A percentile compares a stretch with the other conserved stretches of the same genome.
Evolutionary conservation across 768 basidiomycete genomes (phyloP).

Genomic region (Psilocybe tampanensis): DNA sequence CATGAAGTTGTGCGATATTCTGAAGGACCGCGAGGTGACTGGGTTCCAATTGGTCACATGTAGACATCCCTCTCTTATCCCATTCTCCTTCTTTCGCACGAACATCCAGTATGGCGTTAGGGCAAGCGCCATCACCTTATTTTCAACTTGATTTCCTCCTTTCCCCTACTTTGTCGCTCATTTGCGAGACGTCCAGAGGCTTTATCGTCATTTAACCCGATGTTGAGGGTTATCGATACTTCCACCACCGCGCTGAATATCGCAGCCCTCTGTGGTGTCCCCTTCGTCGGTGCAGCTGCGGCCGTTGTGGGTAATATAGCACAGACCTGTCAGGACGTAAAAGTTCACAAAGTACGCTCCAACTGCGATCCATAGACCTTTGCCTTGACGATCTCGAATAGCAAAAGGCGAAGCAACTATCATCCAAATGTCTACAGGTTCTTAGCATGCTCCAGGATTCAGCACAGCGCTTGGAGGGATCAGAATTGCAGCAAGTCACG

Average conservation of each 20-base stretch:
- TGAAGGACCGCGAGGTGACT: background rate
- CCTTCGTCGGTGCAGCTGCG: conserved; percentile 46
- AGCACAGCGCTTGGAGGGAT: conserved; percentile 37
- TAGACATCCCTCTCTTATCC: background rate
- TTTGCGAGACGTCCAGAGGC: too few relatives aligned
- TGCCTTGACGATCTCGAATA: conserved; percentile 19
- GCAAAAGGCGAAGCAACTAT: conserved; percentile 45
- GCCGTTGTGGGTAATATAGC: conserved; percentile 46
- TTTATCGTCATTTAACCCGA: background rate
- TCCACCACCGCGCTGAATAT: conserved; percentile 38
- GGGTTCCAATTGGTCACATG: background rate
- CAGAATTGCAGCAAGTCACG: conserved; percentile 38
- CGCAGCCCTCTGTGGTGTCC: conserved; percentile 46
- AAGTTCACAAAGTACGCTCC: conserved; percentile 47
- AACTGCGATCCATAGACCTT: background rate
- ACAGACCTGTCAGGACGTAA: conserved; percentile 46
- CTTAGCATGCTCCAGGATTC: conserved; percentile 43
- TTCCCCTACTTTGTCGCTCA: too few relatives aligned
- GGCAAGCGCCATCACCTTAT: too few relatives aligned
- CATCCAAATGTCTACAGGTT: conserved; percentile 42
- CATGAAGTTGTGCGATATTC: background rate
- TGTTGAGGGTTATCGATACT: conserved; percentile 24
- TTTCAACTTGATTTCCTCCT: too few relatives aligned
- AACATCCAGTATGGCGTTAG: background rate
- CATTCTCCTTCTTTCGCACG: background rate